Evolutionary conservation across 805 yeast species (phyloP).

Genomic region (Starmerella apicola): DNA sequence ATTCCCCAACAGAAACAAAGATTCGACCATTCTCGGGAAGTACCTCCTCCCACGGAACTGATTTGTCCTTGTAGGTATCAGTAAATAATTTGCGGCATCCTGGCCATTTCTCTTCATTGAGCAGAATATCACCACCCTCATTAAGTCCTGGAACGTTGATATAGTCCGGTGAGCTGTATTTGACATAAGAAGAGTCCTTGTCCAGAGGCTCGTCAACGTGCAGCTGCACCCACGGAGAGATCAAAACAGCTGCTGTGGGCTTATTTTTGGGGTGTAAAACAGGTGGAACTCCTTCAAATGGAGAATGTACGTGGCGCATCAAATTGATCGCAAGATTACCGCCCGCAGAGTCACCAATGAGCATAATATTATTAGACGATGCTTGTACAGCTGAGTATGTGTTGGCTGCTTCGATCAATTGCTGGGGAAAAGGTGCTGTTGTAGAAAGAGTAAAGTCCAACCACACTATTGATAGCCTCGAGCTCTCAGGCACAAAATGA

Average conservation of each 20-base stretch:
- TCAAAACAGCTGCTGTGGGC: not conserved
- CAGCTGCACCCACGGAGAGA: not conserved
- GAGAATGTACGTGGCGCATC: not conserved
- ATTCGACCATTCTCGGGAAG: constrained; percentile 3
- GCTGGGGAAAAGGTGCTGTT: constrained; percentile 17
- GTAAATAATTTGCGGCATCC: too few relatives aligned
- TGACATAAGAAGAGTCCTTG: not conserved
- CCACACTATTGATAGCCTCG: constrained; percentile 17
- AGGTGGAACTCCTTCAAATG: not conserved
- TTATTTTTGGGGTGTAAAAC: too few relatives aligned
- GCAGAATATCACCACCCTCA: too few relatives aligned
- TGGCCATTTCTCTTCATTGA: not conserved
- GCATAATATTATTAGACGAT: constrained; percentile 17
- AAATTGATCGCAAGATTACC: constrained; percentile 17
- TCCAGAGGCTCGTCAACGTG: too few relatives aligned
- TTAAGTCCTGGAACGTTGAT: not conserved
- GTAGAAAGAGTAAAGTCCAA: constrained; percentile 22
- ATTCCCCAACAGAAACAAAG: constrained; percentile 10
- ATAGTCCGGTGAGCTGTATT: not conserved
- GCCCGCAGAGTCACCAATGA: constrained; percentile 26
- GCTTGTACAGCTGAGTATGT: constrained; percentile 15
- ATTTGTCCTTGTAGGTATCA: not conserved
- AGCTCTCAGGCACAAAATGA: constrained; percentile 1
- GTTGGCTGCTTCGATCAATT: constrained; percentile 17
- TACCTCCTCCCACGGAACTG: constrained; percentile 1